Evolutionary conservation across 495 filamentous ascomycete species (phyloP).

Genomic region (Hypoxylon fuscum): DNA sequence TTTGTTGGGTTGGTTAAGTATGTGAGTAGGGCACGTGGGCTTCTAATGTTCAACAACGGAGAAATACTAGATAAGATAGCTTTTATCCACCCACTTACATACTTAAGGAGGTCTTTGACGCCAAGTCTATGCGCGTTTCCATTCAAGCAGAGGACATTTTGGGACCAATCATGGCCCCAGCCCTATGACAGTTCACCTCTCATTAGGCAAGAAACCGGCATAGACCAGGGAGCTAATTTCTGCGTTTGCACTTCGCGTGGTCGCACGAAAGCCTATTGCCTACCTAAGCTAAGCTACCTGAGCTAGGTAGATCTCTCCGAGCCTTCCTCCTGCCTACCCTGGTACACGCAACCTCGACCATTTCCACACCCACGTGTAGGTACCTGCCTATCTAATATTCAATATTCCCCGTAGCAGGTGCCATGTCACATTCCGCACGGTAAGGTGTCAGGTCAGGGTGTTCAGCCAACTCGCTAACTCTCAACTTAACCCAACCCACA

Average conservation of each 20-base stretch:
- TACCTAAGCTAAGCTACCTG: background rate
- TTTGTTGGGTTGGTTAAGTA: no score
- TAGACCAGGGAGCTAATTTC: background rate
- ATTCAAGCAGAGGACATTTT: background rate
- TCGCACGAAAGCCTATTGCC: background rate
- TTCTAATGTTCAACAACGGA: no score
- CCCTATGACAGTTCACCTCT: constrained; percentile 14
- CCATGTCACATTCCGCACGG: constrained; percentile 11
- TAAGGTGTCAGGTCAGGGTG: background rate
- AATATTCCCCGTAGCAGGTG: constrained; percentile 16
- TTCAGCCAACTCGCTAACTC: constrained; percentile 1
- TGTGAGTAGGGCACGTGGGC: no score
- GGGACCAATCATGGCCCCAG: constrained; percentile 23
- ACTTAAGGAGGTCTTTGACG: no score
- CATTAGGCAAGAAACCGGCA: constrained; percentile 23
- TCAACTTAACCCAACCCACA: background rate
- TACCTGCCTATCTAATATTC: constrained; percentile 12
- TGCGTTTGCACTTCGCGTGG: constrained; percentile 7
- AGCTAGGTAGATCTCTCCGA: no score
- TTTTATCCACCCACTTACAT: no score
- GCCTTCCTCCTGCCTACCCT: background rate
- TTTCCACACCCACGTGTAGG: constrained; percentile 12
- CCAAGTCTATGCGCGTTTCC: background rate
- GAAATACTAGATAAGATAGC: no score
- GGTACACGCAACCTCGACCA: background rate